Percentiles rank a stretch among this genome's conserved stretches.
Evolutionary conservation across 495 filamentous ascomycete species (phyloP).

Genomic region (Penicillium flavigenum): DNA sequence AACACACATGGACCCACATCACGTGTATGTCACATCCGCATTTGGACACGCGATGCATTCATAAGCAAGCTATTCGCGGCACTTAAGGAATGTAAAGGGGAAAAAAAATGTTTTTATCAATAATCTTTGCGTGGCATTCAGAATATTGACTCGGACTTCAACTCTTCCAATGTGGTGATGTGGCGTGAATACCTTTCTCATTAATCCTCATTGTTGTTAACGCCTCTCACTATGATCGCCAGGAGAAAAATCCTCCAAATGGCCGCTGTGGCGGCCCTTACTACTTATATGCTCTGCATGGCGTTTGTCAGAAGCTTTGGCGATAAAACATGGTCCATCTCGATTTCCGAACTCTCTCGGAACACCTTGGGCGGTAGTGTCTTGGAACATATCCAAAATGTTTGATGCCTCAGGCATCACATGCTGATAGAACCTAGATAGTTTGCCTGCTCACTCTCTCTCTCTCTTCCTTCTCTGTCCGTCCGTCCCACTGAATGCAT

Average conservation of each 20-base stretch:
- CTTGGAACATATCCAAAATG: constrained; percentile 26
- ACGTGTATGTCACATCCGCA: background rate
- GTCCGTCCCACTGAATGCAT: too few species aligned
- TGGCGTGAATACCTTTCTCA: background rate
- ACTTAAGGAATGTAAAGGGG: background rate
- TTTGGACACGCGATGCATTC: background rate
- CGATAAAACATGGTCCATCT: background rate
- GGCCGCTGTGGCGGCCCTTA: background rate
- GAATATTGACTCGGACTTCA: background rate
- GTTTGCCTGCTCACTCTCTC: too few species aligned
- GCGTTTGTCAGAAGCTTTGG: background rate
- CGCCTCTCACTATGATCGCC: constrained; percentile 1
- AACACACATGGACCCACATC: background rate
- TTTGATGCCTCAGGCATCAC: too few species aligned
- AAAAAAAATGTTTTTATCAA: background rate
- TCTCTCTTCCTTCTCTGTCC: too few species aligned
- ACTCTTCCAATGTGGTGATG: background rate
- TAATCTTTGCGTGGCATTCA: background rate
- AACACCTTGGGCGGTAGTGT: constrained; percentile 14
- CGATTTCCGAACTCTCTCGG: background rate
- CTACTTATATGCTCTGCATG: background rate
- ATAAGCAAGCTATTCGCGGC: background rate
- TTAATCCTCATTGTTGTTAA: background rate
- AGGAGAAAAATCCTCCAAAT: background rate
- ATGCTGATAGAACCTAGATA: too few species aligned